phyloP scores from a whole-genome alignment of 2,329 filamentous ascomycete genomes.

The Penicillium sp. region DNA sequence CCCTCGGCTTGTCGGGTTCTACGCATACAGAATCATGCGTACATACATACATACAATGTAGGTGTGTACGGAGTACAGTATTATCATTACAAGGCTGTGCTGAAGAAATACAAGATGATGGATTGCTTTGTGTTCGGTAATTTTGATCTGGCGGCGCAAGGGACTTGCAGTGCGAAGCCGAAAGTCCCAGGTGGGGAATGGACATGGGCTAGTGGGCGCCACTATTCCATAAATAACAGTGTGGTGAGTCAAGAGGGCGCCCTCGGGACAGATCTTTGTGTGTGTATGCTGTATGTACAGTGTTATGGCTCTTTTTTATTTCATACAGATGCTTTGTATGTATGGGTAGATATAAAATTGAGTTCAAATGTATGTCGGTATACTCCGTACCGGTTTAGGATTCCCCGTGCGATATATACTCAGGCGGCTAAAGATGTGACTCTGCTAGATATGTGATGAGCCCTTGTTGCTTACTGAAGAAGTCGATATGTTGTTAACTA shows the following conservation, averaged over 20 bases:
- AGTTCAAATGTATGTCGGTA: neutral
- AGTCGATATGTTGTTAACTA: neutral
- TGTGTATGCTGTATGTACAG: neutral
- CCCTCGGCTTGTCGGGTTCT: no score
- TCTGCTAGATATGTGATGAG: neutral
- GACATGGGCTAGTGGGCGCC: conserved; percentile 29
- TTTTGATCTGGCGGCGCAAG: conserved; percentile 18
- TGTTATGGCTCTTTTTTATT: no score
- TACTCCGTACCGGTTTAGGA: neutral
- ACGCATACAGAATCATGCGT: neutral
- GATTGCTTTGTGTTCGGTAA: conserved; percentile 7
- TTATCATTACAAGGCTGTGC: no score
- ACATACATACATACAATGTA: neutral
- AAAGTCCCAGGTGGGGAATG: conserved; percentile 23
- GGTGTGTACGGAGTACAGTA: no score
- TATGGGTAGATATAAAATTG: neutral
- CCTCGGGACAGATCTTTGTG: neutral
- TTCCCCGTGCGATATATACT: neutral
- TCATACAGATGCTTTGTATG: no score
- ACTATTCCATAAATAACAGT: conserved; percentile 24
- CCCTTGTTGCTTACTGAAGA: neutral
- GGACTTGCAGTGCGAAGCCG: conserved; percentile 9
- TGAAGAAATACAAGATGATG: no score
- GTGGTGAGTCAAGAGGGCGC: conserved; percentile 23
- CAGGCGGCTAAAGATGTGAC: neutral